These are phyloP conservation scores for Mortierella sp. DNA, from an alignment of 371 early-diverging fungal genomes.

Conservation along the genomic window DNA sequence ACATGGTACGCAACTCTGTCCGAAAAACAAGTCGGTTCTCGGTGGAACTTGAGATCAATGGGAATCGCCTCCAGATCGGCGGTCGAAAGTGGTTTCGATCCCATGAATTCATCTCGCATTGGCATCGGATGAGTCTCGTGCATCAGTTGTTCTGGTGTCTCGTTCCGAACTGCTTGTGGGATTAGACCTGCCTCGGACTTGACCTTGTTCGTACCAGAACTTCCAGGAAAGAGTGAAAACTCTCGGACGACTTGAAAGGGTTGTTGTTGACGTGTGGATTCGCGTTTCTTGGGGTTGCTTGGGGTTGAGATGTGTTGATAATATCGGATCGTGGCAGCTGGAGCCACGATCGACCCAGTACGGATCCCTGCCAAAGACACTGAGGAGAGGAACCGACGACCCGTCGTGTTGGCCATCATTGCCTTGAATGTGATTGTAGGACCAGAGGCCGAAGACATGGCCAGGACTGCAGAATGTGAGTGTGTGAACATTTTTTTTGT, in stretches of 20 bases:
- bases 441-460: no score
- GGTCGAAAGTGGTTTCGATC: slow-evolving; percentile 59
- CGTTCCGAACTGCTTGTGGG: slow-evolving; percentile 51
- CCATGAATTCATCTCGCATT: slow-evolving; percentile 75
- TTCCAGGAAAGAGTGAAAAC: slow-evolving; percentile 19
- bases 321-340: slow-evolving; percentile 35
- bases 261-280: slow-evolving; percentile 5
- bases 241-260: no score
- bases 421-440: no score
- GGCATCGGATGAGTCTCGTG: slow-evolving; percentile 67
- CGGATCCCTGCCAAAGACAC: no score
- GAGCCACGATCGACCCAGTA: slow-evolving; percentile 25
- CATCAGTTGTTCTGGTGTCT: slow-evolving; percentile 51
- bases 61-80: slow-evolving; percentile 72
- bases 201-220: slow-evolving; percentile 4
- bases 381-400: no score
- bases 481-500: no score
- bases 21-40: slow-evolving; percentile 62
- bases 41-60: slow-evolving; percentile 69
- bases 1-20: slow-evolving; percentile 76
- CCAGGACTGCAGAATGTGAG: no score
- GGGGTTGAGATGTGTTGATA: slow-evolving; percentile 12
- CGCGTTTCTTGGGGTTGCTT: slow-evolving; percentile 2
- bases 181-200: slow-evolving; percentile 5
- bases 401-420: no score